These are phyloP conservation scores for Lachancea nothofagi DNA, from an alignment of 805 yeast genomes.

Conservation along the genomic window DNA sequence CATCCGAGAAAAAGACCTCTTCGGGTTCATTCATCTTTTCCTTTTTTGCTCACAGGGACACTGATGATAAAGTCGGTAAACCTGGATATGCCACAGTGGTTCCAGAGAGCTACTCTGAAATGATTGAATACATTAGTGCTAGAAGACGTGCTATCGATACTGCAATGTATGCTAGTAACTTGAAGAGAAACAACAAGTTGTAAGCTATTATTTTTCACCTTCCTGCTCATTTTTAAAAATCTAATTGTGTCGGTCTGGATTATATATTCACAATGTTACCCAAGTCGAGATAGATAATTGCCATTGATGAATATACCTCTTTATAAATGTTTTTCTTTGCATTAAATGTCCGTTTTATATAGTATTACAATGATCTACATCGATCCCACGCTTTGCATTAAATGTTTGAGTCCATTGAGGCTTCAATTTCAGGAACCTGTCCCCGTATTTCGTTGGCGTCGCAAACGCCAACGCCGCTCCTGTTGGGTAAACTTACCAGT, in stretches of 20 bases:
- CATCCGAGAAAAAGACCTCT: constrained; percentile 53
- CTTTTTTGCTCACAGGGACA: constrained; percentile 70
- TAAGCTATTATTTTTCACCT: neutral
- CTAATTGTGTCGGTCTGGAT: no score
- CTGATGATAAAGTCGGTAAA: constrained; percentile 29
- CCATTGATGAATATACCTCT: neutral
- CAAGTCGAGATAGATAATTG: neutral
- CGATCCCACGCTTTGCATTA: constrained; percentile 6
- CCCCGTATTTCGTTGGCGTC: constrained; percentile 32
- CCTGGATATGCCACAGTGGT: constrained; percentile 72
- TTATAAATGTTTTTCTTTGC: constrained; percentile 1
- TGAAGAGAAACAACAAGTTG: constrained; percentile 25
- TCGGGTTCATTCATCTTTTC: constrained; percentile 88
- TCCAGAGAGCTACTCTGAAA: constrained; percentile 84
- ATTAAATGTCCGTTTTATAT: neutral
- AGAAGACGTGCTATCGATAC: constrained; percentile 85
- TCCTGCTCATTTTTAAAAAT: neutral
- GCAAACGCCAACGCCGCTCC: constrained; percentile 31
- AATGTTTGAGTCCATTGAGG: constrained; percentile 22
- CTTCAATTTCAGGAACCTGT: constrained; percentile 26
- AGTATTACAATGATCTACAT: constrained; percentile 1
- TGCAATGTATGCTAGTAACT: constrained; percentile 54
- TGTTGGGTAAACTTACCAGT: constrained; percentile 34
- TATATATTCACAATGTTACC: no score
- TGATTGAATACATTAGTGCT: constrained; percentile 88